Conservation (phyloP, 495 filamentous ascomycete species). For the Friedmanniomyces endolithicus region DNA sequence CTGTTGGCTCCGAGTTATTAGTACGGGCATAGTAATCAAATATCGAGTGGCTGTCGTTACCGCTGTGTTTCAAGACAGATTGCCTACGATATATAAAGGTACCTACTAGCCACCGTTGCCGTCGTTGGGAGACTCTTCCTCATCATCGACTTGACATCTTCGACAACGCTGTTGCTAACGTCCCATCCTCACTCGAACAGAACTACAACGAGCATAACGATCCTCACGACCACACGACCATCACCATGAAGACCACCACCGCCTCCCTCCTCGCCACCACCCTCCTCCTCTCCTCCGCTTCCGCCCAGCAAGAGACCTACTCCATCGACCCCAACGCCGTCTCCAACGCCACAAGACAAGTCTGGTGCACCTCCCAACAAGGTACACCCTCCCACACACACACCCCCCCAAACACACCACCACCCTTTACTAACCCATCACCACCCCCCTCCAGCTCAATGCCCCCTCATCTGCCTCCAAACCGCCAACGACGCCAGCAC, state of each 20-base stretch:
- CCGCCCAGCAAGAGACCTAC: slow-evolving; percentile 33
- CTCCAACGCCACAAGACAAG: slow-evolving; percentile 7
- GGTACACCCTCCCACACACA: slow-evolving; percentile 9
- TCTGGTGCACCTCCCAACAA: slow-evolving; percentile 18
- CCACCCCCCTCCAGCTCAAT: slow-evolving; percentile 5
- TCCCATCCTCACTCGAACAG: no score
- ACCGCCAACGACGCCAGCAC: slow-evolving; percentile 40
- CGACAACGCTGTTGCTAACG: no score
- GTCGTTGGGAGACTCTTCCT: no score
- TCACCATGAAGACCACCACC: slow-evolving; percentile 17
- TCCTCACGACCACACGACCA: no score
- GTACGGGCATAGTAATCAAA: background rate
- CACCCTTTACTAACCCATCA: background rate
- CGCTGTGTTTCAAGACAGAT: no score
- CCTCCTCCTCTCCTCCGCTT: slow-evolving; percentile 20
- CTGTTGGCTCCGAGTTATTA: background rate
- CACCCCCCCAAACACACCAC: slow-evolving; percentile 7
- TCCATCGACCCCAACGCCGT: slow-evolving; percentile 52
- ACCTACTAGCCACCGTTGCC: no score
- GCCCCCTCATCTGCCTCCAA: slow-evolving; percentile 63
- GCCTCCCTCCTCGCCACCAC: slow-evolving; percentile 18
- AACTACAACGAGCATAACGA: no score
- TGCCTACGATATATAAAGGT: no score
- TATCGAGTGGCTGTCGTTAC: no score
- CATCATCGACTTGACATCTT: no score